Base-by-base conservation (phyloP, 2,329 filamentous ascomycete genomes). In the Exophiala mesophila region DNA sequence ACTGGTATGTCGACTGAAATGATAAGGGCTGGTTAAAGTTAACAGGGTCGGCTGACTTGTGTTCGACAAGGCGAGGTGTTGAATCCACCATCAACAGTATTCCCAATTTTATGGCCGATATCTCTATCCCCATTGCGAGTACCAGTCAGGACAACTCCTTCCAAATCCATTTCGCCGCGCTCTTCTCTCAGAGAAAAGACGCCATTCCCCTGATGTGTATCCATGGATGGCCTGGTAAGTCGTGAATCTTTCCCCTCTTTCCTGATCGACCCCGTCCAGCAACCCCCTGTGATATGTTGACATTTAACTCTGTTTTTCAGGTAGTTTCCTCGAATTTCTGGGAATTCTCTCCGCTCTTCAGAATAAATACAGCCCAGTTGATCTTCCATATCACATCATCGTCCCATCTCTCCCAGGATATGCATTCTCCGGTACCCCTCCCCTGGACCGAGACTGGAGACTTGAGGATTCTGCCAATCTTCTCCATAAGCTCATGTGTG, bases 321-420 rank as follows among this genome's bases (percentile, higher is more conserved):
- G n/a, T 13, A 69, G 63, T 1, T 74, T 78, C 46, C 56, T 74
- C 0, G 78, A 81, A 47, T 80, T 80, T 52, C 52, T 80, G 2
- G 68, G 68, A 1, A 61, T 77, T 3, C 56, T 81, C 36, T 55
- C 67, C 1, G 29, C 73, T 3, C 55, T 80, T 1, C 57, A 57
- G 17, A 53, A 63, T 3, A 71, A 39, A 17, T 78, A 79, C 55
- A 67, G 67, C 0, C 64, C 73, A 0, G 60, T 69, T 0, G 63
- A 60, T 0, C 59, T 80, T 12, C 76, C 77, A 0, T 80, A 75
- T 53, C 76, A 80, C 50, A 57, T 80, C 30, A 66, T 80, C 24
- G 70, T 74, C 0, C 77, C 77, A 0, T 74, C 70, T 0, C 59
- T 80, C 2, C 73, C 74, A 0, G 77, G 75, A 7, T 80, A 73